These are phyloP conservation scores for Penicillium flavigenum DNA, from an alignment of 495 filamentous ascomycete species.

Conservation along the genomic window DNA sequence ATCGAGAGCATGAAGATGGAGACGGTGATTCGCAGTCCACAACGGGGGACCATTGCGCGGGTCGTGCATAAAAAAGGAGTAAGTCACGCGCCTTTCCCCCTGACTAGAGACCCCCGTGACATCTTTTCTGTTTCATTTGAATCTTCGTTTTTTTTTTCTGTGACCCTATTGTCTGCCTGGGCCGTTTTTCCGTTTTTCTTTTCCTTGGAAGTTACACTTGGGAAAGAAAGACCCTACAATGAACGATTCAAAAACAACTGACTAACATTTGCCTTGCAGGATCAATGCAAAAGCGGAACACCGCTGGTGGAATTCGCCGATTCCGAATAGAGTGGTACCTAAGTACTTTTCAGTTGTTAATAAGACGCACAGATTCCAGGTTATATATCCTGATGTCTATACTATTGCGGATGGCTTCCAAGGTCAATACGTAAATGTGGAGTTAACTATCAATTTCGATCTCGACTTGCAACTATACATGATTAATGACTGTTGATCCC, in stretches of 20 bases:
- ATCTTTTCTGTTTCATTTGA: conserved; percentile 1
- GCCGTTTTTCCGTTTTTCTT: too few species aligned
- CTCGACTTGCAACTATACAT: too few species aligned
- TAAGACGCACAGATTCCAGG: not conserved
- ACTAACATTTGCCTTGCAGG: conserved; percentile 44
- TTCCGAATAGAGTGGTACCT: conserved; percentile 4
- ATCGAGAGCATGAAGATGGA: conserved; percentile 99
- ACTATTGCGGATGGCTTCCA: too few species aligned
- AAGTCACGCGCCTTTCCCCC: conserved; percentile 42
- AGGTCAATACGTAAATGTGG: not conserved
- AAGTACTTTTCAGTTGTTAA: not conserved
- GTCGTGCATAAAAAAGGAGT: conserved; percentile 86
- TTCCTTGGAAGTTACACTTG: not conserved
- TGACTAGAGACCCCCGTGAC: conserved; percentile 3
- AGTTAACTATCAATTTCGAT: not conserved
- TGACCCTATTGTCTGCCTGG: not conserved
- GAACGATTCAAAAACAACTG: not conserved
- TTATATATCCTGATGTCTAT: too few species aligned
- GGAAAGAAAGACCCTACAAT: not conserved
- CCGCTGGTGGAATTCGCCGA: conserved; percentile 55
- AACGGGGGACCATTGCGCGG: conserved; percentile 74
- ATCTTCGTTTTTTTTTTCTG: too few species aligned
- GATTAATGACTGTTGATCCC: too few species aligned
- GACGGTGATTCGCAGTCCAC: conserved; percentile 89
- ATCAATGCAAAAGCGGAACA: conserved; percentile 59